These are phyloP conservation scores for Scheffersomyces amazonensis DNA, from an alignment of 805 yeast species.

Conservation along the genomic window DNA sequence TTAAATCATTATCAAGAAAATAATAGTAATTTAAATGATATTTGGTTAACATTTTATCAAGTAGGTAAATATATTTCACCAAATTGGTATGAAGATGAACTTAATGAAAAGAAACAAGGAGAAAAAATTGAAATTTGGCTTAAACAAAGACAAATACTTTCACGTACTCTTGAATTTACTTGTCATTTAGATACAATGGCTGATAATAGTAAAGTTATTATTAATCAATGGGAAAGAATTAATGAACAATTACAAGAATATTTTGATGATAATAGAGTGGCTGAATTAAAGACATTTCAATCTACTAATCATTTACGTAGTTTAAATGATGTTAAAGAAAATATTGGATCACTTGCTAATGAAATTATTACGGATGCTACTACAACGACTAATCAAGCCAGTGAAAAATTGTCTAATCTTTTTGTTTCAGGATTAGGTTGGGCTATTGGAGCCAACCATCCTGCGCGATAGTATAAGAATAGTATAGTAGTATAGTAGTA, in stretches of 20 bases:
- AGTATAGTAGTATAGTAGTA: no score
- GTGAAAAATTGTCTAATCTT: constrained; percentile 48
- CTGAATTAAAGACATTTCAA: constrained; percentile 2
- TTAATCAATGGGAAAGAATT: constrained; percentile 61
- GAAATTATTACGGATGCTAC: constrained; percentile 30
- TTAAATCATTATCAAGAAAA: constrained; percentile 20
- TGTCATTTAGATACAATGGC: constrained; percentile 37
- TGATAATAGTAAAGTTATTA: constrained; percentile 52
- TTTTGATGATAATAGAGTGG: constrained; percentile 1
- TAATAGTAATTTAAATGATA: constrained; percentile 19
- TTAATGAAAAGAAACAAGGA: constrained; percentile 13
- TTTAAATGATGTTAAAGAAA: constrained; percentile 1
- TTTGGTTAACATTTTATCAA: constrained; percentile 76
- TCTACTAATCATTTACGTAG: neutral
- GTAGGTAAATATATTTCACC: constrained; percentile 53
- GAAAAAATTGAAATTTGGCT: constrained; percentile 24
- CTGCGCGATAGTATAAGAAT: no score
- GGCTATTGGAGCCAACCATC: constrained; percentile 55
- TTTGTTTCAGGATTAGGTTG: constrained; percentile 58
- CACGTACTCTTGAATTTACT: constrained; percentile 44
- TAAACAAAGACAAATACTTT: constrained; percentile 53
- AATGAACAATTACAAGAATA: constrained; percentile 31
- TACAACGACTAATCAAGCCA: constrained; percentile 29
- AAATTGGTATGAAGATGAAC: constrained; percentile 20
- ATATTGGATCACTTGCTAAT: constrained; percentile 19